These are phyloP conservation scores for Aureobasidium sp. DNA, from an alignment of 2,329 filamentous ascomycete species.

Conservation along the genomic window DNA sequence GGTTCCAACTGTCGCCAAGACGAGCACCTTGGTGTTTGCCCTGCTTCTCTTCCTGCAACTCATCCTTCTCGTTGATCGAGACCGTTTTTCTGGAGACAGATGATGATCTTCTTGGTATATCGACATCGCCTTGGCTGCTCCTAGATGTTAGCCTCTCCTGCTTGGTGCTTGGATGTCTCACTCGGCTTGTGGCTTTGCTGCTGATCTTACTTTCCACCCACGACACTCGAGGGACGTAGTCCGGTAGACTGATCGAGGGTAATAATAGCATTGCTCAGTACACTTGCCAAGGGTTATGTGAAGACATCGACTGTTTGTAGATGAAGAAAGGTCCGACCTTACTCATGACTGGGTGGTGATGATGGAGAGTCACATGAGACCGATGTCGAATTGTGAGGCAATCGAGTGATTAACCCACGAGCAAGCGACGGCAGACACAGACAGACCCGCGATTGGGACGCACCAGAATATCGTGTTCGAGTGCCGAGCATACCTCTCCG, in stretches of 20 bases:
- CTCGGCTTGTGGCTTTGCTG: neutral
- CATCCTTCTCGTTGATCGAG: neutral
- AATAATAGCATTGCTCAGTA: neutral
- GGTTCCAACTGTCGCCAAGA: slow-evolving; percentile 11
- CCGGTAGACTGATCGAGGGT: neutral
- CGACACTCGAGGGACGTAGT: neutral
- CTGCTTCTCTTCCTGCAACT: neutral
- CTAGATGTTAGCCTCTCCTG: neutral
- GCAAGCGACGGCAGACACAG: neutral
- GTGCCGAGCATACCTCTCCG: neutral
- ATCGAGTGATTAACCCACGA: neutral
- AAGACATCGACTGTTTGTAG: neutral
- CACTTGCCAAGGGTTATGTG: neutral
- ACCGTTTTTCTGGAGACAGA: neutral
- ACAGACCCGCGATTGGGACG: neutral
- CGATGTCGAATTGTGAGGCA: neutral
- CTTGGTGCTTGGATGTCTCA: slow-evolving; percentile 5
- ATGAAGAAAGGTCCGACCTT: neutral
- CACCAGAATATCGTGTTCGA: neutral
- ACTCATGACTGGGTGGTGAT: neutral
- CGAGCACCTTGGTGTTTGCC: neutral
- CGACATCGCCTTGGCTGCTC: neutral
- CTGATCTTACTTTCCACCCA: neutral
- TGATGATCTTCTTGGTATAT: neutral
- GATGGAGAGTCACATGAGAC: neutral